Evolutionary conservation across 129 eudicot genomes (phyloP).

Genomic region (Flaveria ramosissima): DNA sequence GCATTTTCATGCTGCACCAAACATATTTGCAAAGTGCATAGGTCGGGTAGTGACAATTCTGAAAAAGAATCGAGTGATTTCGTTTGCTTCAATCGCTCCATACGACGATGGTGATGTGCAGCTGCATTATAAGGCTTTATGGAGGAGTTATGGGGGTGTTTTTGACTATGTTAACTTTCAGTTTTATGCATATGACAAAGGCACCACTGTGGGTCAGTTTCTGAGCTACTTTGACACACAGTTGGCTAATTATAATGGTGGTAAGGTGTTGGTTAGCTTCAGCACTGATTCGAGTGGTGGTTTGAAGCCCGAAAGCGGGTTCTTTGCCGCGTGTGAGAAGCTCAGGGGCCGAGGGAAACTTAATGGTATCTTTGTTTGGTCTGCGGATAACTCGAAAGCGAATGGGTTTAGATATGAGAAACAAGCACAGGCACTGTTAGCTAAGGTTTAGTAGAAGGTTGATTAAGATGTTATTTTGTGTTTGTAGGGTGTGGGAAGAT

Average conservation of each 20-base stretch:
- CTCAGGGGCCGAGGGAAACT: constrained; percentile 40
- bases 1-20: constrained; percentile 41
- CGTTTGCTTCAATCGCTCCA: constrained; percentile 62
- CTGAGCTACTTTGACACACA: constrained; percentile 34
- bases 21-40: constrained; percentile 41
- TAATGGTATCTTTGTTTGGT: constrained; percentile 56
- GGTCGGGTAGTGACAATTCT: constrained; percentile 43
- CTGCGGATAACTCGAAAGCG: constrained; percentile 47
- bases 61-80: constrained; percentile 36
- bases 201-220: constrained; percentile 46
- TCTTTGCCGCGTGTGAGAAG: constrained; percentile 45
- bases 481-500: constrained; percentile 21
- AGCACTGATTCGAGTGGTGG: constrained; percentile 45
- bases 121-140: constrained; percentile 41
- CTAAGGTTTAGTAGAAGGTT: constrained; percentile 8
- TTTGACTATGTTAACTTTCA: constrained; percentile 56
- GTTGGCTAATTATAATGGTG: constrained; percentile 39
- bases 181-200: constrained; percentile 45
- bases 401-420: constrained; percentile 44
- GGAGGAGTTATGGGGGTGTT: constrained; percentile 46
- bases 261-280: constrained; percentile 49
- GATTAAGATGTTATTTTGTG: background rate
- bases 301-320: constrained; percentile 41
- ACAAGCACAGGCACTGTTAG: constrained; percentile 44
- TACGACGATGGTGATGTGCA: constrained; percentile 44